Evolutionary conservation across 2,329 filamentous ascomycete species (phyloP).

Genomic region (Epichloe hybrida): DNA sequence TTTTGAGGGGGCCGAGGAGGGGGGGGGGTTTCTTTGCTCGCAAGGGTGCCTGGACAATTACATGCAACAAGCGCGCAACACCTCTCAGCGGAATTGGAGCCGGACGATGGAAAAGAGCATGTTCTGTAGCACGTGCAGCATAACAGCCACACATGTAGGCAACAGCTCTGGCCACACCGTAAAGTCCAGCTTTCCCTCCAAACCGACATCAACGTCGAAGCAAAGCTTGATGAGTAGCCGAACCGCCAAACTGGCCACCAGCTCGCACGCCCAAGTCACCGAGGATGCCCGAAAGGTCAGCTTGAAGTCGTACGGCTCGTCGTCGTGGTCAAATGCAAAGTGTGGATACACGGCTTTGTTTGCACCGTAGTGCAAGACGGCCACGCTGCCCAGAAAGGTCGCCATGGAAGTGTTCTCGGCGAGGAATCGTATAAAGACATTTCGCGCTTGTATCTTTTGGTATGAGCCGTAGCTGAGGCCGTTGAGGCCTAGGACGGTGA

Average conservation of each 20-base stretch:
- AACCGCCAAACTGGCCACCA: conserved; percentile 46
- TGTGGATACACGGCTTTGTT: conserved; percentile 59
- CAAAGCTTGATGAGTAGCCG: conserved; percentile 42
- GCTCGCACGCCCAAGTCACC: conserved; percentile 55
- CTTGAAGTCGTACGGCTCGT: conserved; percentile 43
- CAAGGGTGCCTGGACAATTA: background rate
- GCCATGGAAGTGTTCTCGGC: conserved; percentile 57
- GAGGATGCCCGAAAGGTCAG: conserved; percentile 50
- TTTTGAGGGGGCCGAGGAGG: background rate
- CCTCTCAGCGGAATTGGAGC: conserved; percentile 35
- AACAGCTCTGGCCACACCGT: conserved; percentile 54
- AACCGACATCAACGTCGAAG: conserved; percentile 48
- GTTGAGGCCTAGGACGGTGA: conserved; percentile 41
- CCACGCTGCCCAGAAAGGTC: conserved; percentile 51
- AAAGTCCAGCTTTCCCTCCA: conserved; percentile 51
- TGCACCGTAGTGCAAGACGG: conserved; percentile 51
- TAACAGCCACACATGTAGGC: conserved; percentile 51
- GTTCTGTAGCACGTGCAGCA: conserved; percentile 56
- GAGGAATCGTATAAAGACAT: conserved; percentile 53
- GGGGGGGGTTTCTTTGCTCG: background rate
- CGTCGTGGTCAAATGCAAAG: conserved; percentile 44
- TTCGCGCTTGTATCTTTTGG: conserved; percentile 51
- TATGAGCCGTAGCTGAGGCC: conserved; percentile 48
- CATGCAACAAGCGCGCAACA: background rate
- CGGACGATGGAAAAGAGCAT: conserved; percentile 59